Conservation (phyloP, 179 eudicot genomes). For the Monotropa hypopitys region DNA sequence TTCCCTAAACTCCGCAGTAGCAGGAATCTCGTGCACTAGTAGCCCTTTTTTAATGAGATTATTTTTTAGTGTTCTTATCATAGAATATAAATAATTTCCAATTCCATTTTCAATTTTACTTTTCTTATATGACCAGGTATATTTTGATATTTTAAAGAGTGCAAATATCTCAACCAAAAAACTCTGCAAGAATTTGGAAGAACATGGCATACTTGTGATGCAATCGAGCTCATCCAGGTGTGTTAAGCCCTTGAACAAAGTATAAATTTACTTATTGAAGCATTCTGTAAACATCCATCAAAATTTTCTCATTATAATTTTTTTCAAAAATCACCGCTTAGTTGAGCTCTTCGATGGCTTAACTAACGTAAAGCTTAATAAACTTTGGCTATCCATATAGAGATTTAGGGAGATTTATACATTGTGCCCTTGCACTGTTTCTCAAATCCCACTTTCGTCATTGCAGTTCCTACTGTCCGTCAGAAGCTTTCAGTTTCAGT, state of each 20-base stretch:
- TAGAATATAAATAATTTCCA: background rate
- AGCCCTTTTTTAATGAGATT: background rate
- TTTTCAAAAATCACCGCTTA: background rate
- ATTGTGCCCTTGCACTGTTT: too few relatives aligned
- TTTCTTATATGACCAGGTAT: constrained; percentile 34
- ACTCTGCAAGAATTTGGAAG: constrained; percentile 45
- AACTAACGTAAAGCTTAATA: background rate
- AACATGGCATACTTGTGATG: constrained; percentile 54
- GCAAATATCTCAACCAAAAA: constrained; percentile 37
- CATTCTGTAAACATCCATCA: background rate
- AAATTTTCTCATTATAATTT: background rate
- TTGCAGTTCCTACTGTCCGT: too few relatives aligned
- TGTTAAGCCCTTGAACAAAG: background rate
- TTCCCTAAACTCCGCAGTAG: background rate
- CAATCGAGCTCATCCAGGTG: constrained; percentile 51
- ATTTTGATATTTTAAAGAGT: constrained; percentile 37
- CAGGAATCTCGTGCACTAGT: too few relatives aligned
- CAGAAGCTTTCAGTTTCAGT: too few relatives aligned
- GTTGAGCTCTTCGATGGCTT: background rate
- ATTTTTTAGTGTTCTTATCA: background rate
- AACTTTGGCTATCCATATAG: background rate
- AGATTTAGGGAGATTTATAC: background rate
- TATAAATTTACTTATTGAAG: background rate
- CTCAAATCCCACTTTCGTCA: too few relatives aligned
- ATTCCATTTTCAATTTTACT: constrained; percentile 1